phyloP scores from a whole-genome alignment of 2,329 filamentous ascomycete genomes.

The Elsinoe necatrix region DNA sequence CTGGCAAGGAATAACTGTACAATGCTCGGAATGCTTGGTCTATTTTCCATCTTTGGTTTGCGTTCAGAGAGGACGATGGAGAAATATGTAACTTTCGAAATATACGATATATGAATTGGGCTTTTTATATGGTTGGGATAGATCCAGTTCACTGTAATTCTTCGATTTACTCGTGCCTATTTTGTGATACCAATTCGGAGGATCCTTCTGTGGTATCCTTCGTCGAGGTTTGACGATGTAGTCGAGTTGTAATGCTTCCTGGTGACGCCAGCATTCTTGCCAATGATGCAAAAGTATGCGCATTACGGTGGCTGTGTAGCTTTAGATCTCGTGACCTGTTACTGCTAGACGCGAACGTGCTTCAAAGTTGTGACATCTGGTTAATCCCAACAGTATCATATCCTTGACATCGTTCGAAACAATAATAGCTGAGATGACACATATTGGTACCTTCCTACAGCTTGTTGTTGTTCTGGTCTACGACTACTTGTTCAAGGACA shows the following conservation, averaged over 20 bases:
- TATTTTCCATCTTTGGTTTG: neutral
- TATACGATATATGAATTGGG: neutral
- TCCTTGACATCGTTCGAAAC: neutral
- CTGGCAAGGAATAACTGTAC: neutral
- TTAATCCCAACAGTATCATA: neutral
- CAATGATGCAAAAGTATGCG: too few species aligned
- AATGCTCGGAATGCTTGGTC: neutral
- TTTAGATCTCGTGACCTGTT: neutral
- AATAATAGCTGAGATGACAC: neutral
- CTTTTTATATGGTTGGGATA: neutral
- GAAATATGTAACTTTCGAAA: neutral
- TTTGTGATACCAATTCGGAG: too few species aligned
- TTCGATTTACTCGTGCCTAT: neutral
- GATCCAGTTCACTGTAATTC: neutral
- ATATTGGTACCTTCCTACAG: neutral
- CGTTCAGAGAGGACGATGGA: neutral
- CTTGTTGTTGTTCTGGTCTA: neutral
- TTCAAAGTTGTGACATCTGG: neutral
- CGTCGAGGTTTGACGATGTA: too few species aligned
- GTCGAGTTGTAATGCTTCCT: too few species aligned
- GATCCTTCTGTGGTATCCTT: too few species aligned
- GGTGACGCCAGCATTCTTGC: too few species aligned
- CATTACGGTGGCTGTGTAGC: too few species aligned
- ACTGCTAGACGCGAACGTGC: neutral
- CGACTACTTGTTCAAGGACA: neutral